Percentiles rank a stretch among this genome's conserved stretches.
phyloP scores from a whole-genome alignment of 2,329 filamentous ascomycete species.

The Xylariaceae sp. region DNA sequence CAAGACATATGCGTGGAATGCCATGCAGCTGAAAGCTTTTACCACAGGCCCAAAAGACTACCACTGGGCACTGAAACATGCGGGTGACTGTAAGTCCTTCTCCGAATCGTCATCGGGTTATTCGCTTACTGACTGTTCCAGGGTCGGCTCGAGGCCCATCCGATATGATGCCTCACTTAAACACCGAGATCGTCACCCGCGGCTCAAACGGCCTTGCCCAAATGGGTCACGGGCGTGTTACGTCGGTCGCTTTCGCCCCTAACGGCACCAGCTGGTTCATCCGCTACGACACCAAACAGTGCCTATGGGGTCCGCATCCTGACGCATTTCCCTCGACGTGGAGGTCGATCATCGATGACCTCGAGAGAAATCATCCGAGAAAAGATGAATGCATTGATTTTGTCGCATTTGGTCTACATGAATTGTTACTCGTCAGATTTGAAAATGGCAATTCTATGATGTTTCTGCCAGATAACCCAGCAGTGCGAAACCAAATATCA shows the following conservation, averaged over 20 bases:
- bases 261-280: conserved; percentile 10
- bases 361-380: conserved; percentile 7
- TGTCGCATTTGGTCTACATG: conserved; percentile 9
- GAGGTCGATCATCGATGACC: conserved; percentile 2
- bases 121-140: neutral
- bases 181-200: neutral
- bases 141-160: conserved; percentile 6
- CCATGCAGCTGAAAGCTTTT: conserved; percentile 5
- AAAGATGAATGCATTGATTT: conserved; percentile 12
- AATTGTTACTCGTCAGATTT: conserved; percentile 5
- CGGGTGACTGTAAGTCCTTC: neutral
- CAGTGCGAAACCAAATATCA: conserved; percentile 3
- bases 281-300: conserved; percentile 5
- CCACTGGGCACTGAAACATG: conserved; percentile 3
- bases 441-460: conserved; percentile 12
- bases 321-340: conserved; percentile 3
- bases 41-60: conserved; percentile 7
- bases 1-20: conserved; percentile 11
- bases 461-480: conserved; percentile 5
- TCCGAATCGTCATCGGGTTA: neutral
- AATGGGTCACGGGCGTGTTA: conserved; percentile 4
- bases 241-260: conserved; percentile 8
- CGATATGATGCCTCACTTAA: conserved; percentile 6
- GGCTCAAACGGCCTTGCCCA: conserved; percentile 1
- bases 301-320: conserved; percentile 2